Evolutionary conservation across 805 yeast species (phyloP), one percentile per base, ranked within the genome.

Genomic region (Teunomyces stri): DNA sequence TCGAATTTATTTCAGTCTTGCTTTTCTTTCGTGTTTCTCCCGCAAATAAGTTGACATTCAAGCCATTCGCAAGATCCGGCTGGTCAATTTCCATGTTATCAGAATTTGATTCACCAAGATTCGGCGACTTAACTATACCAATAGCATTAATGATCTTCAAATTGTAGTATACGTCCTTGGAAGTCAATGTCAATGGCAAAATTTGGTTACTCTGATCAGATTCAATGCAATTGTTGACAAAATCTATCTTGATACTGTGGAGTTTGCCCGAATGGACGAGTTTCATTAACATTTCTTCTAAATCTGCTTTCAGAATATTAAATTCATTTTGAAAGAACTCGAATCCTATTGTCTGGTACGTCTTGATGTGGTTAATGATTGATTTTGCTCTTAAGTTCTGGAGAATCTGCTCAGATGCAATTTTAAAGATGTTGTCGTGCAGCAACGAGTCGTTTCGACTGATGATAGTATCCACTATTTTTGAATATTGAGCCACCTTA

Each of bases 381-480:
- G 65, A 54, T 40, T 65, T 69, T n/a, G 61, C 55, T 44, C 63
- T 61, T 36, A 72, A 61, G 41, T 70, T 65, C 16, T 57, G 49
- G 20, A 60, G 48, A 6, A 72, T 67, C 13, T 58, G 53, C 9
- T 51, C 46, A 1, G 58, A 48, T 0, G 76, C 64, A n/a, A 54
- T 48, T 5, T 47, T 42, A 43, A 69, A 69, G 2, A 72, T 62
- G 15, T 56, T 56, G 46, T 72, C 75, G 3, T 52, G 39, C 30
- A 52, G 54, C 15, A 72, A 59, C 0, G 58, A 55, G 44, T 68
- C 73, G 5, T 49, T 37, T 4, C 50, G 50, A 0, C 20, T 10
- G 7, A 51, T 42, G 56, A 67, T 61, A n/a, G 43, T 43, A 0
- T 45, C 45, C 10, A 59, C 44, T 5, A 58, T 50, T 5, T 42